These are phyloP conservation scores for Penicillium aurantiogriseum DNA, from an alignment of 2,329 filamentous ascomycete species.

Conservation along the genomic window DNA sequence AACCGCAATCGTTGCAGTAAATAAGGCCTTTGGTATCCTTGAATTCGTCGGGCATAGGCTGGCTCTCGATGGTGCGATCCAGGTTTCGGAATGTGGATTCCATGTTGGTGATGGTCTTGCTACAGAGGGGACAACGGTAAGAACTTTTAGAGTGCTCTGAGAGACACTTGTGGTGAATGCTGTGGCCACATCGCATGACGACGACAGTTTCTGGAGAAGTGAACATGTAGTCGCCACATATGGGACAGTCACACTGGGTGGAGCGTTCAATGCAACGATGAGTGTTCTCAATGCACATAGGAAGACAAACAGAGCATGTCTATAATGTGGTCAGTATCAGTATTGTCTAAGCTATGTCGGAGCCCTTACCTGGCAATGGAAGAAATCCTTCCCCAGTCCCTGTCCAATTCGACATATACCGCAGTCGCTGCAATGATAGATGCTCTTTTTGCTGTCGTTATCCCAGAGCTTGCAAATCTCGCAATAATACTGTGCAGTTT, in stretches of 20 bases:
- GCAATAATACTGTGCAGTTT: slow-evolving; percentile 88
- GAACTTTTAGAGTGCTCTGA: slow-evolving; percentile 82
- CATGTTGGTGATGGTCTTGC: slow-evolving; percentile 96
- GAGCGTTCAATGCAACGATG: slow-evolving; percentile 94
- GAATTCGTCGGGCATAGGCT: slow-evolving; percentile 90
- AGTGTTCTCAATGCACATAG: slow-evolving; percentile 76
- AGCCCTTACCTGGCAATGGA: slow-evolving; percentile 83
- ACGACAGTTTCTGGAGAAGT: slow-evolving; percentile 84
- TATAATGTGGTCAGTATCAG: slow-evolving; percentile 37
- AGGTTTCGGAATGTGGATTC: slow-evolving; percentile 89
- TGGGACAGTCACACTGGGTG: slow-evolving; percentile 93
- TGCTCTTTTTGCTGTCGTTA: slow-evolving; percentile 82
- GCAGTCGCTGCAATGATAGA: slow-evolving; percentile 95
- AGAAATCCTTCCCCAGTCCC: slow-evolving; percentile 93
- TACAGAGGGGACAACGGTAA: slow-evolving; percentile 96
- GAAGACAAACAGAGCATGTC: slow-evolving; percentile 92
- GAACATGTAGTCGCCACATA: slow-evolving; percentile 96
- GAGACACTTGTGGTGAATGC: slow-evolving; percentile 89
- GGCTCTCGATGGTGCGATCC: slow-evolving; percentile 78
- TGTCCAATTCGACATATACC: slow-evolving; percentile 90
- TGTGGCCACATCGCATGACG: slow-evolving; percentile 93
- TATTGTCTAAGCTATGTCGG: background rate
- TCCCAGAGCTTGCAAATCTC: slow-evolving; percentile 96
- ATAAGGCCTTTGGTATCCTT: slow-evolving; percentile 76
- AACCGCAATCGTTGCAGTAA: slow-evolving; percentile 91